phyloP scores from a whole-genome alignment of 2,329 filamentous ascomycete species.

The Cladosporium sp. region DNA sequence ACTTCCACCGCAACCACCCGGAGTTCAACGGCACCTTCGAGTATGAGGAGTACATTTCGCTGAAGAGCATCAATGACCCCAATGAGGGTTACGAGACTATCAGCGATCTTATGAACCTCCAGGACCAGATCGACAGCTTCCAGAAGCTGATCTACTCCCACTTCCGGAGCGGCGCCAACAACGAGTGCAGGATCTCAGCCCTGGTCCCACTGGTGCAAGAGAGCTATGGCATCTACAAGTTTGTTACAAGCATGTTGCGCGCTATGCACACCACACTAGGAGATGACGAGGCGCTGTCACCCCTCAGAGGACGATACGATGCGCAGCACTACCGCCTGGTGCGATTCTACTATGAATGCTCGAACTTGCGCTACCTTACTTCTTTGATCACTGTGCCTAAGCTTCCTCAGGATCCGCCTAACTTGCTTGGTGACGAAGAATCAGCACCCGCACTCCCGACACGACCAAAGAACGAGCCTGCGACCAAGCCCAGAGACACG shows the following conservation, averaged over 20 bases:
- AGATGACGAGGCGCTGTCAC: conserved; percentile 88
- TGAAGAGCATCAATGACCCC: conserved; percentile 97
- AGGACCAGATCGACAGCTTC: conserved; percentile 98
- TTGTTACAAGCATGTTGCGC: conserved; percentile 97
- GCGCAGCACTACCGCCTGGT: conserved; percentile 95
- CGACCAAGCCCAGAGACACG: conserved; percentile 70
- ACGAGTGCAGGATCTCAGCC: conserved; percentile 94
- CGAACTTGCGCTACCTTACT: conserved; percentile 93
- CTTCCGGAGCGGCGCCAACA: conserved; percentile 87
- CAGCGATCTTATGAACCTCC: conserved; percentile 89
- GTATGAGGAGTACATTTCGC: conserved; percentile 97
- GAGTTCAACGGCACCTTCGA: conserved; percentile 99
- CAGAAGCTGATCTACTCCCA: conserved; percentile 98
- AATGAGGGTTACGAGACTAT: conserved; percentile 98
- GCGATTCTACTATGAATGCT: conserved; percentile 99
- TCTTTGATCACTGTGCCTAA: conserved; percentile 96
- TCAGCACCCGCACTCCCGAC: conserved; percentile 78
- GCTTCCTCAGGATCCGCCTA: conserved; percentile 90
- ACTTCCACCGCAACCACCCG: conserved; percentile 94
- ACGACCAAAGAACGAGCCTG: conserved; percentile 64
- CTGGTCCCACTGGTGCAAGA: conserved; percentile 92
- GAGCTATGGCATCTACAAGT: conserved; percentile 99
- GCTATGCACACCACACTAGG: conserved; percentile 92
- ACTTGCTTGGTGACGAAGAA: conserved; percentile 75
- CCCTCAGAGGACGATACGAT: conserved; percentile 84